Percentiles rank a stretch among this genome's conserved stretches.
These are phyloP conservation scores for Phytopythium delawarense DNA, from an alignment of 352 stramenopile genomes.

Conservation along the genomic window DNA sequence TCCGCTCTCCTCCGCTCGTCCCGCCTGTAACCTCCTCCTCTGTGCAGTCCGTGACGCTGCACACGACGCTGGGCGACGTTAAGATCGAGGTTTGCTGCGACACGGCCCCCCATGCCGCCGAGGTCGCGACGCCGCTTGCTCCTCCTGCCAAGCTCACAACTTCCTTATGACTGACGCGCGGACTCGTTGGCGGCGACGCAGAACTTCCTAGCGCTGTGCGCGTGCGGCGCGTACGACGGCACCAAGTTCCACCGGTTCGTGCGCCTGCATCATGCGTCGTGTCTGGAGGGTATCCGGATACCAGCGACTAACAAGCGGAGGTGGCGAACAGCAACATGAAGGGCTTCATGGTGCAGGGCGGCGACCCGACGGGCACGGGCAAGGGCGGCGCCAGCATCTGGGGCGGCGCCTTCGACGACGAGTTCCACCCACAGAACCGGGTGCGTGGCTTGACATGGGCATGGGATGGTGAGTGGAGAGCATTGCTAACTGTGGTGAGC, in stretches of 20 bases:
- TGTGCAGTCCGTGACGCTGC: conserved; percentile 90
- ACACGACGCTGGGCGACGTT: conserved; percentile 94
- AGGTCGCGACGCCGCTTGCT: conserved; percentile 19
- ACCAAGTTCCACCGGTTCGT: conserved; percentile 89
- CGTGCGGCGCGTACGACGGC: conserved; percentile 87
- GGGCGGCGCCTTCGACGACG: conserved; percentile 86
- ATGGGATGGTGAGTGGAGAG: no score
- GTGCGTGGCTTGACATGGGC: conserved; percentile 15
- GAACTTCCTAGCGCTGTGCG: conserved; percentile 96
- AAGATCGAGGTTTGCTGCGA: conserved; percentile 98
- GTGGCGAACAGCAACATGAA: conserved; percentile 66
- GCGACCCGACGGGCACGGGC: conserved; percentile 88
- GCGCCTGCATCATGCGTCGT: background rate
- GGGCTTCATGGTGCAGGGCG: conserved; percentile 87
- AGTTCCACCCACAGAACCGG: conserved; percentile 89
- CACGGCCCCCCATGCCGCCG: conserved; percentile 83
- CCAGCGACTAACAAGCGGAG: background rate
- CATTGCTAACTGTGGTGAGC: background rate
- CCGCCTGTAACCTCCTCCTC: background rate
- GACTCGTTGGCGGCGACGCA: conserved; percentile 25
- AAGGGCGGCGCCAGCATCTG: conserved; percentile 91
- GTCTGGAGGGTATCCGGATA: background rate
- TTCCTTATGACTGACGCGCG: background rate
- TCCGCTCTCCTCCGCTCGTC: background rate
- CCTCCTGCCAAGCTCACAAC: background rate